Base-by-base conservation (phyloP, 805 yeast genomes). In the Kluyveromyces lactis region DNA sequence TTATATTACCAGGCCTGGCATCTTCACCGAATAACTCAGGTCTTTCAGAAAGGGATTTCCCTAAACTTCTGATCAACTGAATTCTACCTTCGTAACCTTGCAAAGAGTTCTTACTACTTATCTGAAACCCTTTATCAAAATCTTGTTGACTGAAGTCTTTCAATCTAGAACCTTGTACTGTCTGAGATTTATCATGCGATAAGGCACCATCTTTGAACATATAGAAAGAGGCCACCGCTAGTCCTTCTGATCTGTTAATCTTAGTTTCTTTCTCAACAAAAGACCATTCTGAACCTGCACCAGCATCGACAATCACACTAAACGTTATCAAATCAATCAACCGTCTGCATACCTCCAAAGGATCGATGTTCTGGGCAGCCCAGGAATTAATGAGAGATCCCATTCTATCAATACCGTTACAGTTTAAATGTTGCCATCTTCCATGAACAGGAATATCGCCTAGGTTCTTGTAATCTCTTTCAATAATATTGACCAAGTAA, bases 251-350 rank as follows among this genome's bases (percentile, higher is more conserved):
- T 52, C 85, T 64, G 19, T 53, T 56, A 29, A 55, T 52, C 4
- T 56, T 59, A 1, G 64, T 50, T 1, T 42, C 58, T 2, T 49
- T 42, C 43, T 75, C 80, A 2, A 43, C 49, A 48, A 64, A 78
- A 31, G 50, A 55, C 85, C 85, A 78, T 8, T 47, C 49, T 39
- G 73, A 71, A 15, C 84, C 85, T 0, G 84, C 83, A 17, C 85
- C 85, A 4, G 84, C 84, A 55, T 78, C 85, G 18, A 78, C 61
- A 33, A 78, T 55, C 3, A 78, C 85, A 42, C 81, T 73, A 26
- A 78, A 71, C 3, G 77, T 68, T 46, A 77, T 73, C 40, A 78
- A 58, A 54, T 78, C 84, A 39, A 78, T 63, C 29, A 78, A 56
- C 32, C 73, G 69, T 47, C 67, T 70, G 26, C 79, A 73, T 19